Conservation (phyloP, 805 yeast species). For the Candida taoyuanica region DNA sequence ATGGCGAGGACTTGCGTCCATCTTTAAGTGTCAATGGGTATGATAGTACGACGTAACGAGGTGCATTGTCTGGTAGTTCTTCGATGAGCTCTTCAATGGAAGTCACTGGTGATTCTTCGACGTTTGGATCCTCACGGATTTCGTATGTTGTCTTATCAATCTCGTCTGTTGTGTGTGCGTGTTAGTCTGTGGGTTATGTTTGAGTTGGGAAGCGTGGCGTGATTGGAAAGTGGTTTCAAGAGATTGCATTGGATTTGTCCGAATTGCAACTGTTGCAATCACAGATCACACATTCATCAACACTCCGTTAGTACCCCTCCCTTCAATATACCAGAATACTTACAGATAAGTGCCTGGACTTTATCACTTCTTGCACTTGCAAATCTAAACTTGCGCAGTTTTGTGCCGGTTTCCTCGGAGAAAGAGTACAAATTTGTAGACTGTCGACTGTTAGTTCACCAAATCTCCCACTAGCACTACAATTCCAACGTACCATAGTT, state of each 20-base stretch:
- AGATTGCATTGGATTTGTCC: too few relatives aligned
- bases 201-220: neutral
- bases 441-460: constrained; percentile 16
- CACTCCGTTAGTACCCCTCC: too few relatives aligned
- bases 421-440: constrained; percentile 57
- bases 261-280: too few relatives aligned
- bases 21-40: constrained; percentile 68
- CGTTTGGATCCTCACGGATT: constrained; percentile 42
- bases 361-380: constrained; percentile 59
- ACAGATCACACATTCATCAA: too few relatives aligned
- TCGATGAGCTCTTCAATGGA: constrained; percentile 63
- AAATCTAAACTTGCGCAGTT: constrained; percentile 67
- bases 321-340: too few relatives aligned
- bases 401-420: constrained; percentile 53
- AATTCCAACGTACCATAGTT: neutral
- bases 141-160: constrained; percentile 55
- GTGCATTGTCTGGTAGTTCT: constrained; percentile 76
- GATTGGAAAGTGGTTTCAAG: neutral
- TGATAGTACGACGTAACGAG: constrained; percentile 70
- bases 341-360: constrained; percentile 60
- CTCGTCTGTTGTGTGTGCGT: constrained; percentile 34
- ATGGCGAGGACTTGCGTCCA: constrained; percentile 70
- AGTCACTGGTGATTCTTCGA: constrained; percentile 38
- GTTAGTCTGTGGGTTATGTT: neutral
- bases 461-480: neutral